Evolutionary conservation across 768 basidiomycete genomes (phyloP), one percentile per base, ranked within the genome.

Genomic region (Leucosporidium scottii): DNA sequence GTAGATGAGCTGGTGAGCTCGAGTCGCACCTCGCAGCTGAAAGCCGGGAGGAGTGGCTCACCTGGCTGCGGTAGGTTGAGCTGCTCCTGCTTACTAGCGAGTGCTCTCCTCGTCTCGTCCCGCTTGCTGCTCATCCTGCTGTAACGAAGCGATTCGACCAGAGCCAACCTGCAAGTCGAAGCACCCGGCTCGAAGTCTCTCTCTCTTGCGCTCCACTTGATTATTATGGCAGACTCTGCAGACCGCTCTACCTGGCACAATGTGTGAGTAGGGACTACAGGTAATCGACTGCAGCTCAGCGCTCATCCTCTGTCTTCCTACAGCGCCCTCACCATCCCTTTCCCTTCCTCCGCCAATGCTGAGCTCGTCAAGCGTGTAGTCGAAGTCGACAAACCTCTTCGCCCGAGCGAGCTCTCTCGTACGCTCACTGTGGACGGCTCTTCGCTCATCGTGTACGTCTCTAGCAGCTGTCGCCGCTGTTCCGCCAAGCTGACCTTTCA

Each of bases 261-360:
- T 12, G 34, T 57, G 56, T 57, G 21, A 21, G 56, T 23, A 44
- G 39, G 15, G 8, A 17, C 39, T 44, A 44, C 39, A 17, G 13
- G 6, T 34, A n/a, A 10, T 4, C 36, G 15, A 8, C 34, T 10
- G 20, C 2, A 12, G 30, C 1, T 39, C 12, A 6, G 1, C 9
- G 21, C 30, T 39, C 9, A 39, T 6, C 34, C 23, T 30, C 23
- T 13, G 13, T 1, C 6, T 7, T 20, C 53, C 34, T 6, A 3
- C 67, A 72, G 71, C 20, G 53, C 71, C 8, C 50, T 72, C 59
- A 23, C 48, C 13, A 55, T 72, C n/a, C 71, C 71, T 0, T 66
- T 72, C 59, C 71, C 67, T 12, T 28, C 67, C 0, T 2, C 65
- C 10, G 65, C 49, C 50, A 39, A 59, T 25, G 71, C 71, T 1